These are phyloP conservation scores for Echria macrotheca DNA, from an alignment of 495 filamentous ascomycete genomes.

Conservation along the genomic window DNA sequence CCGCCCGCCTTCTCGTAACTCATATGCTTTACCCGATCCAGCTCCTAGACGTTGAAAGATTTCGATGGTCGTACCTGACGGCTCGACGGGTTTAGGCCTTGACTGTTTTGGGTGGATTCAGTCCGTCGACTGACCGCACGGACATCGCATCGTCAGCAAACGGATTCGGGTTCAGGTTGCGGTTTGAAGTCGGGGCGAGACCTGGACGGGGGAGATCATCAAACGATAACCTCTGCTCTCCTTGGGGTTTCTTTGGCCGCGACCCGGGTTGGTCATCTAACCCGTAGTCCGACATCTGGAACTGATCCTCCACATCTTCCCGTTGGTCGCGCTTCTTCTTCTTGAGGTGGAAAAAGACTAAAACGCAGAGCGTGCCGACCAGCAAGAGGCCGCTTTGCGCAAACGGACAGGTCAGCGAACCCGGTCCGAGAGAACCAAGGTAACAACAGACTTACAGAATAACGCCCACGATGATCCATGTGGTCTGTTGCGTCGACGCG, in stretches of 20 bases:
- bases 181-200: not conserved
- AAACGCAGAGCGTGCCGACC: slow-evolving; percentile 8
- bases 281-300: slow-evolving; percentile 24
- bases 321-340: slow-evolving; percentile 18
- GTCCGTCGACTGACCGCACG: not conserved
- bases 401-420: slow-evolving; percentile 1
- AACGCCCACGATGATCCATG: slow-evolving; percentile 24
- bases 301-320: slow-evolving; percentile 23
- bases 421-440: not conserved
- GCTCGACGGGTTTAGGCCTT: slow-evolving; percentile 6
- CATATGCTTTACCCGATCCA: not conserved
- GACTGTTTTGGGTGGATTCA: slow-evolving; percentile 2
- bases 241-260: not conserved
- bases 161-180: not conserved
- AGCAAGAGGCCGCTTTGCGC: slow-evolving; percentile 18
- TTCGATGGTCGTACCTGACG: too few species aligned
- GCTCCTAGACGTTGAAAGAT: not conserved
- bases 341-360: slow-evolving; percentile 22
- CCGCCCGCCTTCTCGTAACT: not conserved
- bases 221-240: slow-evolving; percentile 3
- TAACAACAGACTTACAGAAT: slow-evolving; percentile 19
- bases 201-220: slow-evolving; percentile 9
- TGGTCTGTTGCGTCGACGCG: slow-evolving; percentile 13
- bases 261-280: slow-evolving; percentile 14
- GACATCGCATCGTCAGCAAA: not conserved